Evolutionary conservation across 805 yeast species (phyloP).

Genomic region (Saccharomyces cerevisiae): DNA sequence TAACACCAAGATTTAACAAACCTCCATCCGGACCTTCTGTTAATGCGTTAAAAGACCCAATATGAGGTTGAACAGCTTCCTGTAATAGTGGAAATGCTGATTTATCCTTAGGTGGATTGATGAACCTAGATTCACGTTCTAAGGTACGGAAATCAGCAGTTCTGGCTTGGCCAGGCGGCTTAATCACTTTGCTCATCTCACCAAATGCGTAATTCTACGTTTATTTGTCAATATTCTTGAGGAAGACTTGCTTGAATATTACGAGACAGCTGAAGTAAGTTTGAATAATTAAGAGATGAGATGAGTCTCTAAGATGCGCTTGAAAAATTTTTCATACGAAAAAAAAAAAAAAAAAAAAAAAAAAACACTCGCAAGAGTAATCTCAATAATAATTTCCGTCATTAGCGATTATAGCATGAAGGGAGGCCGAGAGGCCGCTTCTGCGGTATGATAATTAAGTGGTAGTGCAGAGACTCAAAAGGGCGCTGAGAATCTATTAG

Average conservation of each 20-base stretch:
- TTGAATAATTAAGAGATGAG: not conserved
- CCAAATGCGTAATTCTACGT: not conserved
- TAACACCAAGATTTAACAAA: conserved; percentile 70
- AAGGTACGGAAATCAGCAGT: conserved; percentile 54
- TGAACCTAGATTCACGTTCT: conserved; percentile 78
- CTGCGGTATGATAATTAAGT: not conserved
- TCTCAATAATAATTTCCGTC: not conserved
- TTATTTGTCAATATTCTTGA: not conserved
- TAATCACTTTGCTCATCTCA: conserved; percentile 27
- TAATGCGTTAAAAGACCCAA: conserved; percentile 92
- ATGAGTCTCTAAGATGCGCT: not conserved
- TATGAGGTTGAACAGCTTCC: conserved; percentile 90
- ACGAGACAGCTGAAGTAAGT: too few species aligned
- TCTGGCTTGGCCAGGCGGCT: conserved; percentile 26
- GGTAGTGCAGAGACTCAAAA: too few species aligned
- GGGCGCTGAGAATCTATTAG: too few species aligned
- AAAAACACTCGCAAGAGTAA: not conserved
- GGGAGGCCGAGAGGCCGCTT: not conserved
- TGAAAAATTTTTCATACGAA: not conserved
- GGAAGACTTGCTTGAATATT: not conserved
- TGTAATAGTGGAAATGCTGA: conserved; percentile 71
- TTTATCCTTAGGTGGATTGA: conserved; percentile 82
- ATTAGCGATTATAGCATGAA: not conserved
- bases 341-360: not conserved
- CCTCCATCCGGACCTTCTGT: conserved; percentile 87